Base-by-base conservation (phyloP, 2,329 filamentous ascomycete genomes). In the Corynespora cassiicola region DNA sequence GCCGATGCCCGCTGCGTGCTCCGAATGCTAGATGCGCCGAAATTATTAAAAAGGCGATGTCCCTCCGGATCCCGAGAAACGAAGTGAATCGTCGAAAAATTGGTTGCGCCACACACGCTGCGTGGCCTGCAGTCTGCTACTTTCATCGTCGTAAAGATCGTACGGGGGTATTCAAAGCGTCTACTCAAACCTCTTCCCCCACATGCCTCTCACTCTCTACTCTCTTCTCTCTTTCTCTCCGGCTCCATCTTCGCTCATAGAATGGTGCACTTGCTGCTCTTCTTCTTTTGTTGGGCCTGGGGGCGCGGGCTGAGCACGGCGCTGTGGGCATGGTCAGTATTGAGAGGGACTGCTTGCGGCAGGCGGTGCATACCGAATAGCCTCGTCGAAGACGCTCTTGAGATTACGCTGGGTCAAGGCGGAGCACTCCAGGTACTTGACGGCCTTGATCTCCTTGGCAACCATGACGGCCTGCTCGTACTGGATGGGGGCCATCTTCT, bases 351-450 rank as follows among this genome's bases (percentile, higher is more conserved):
- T 2, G 19, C 5, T 9, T 7, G n/a, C 28, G 14, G 8, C 19
- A 16, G 7, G 31, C 6, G n/a, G n/a, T 24, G 74, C 86, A 58
- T 75, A 97, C 94, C 94, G 86, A 66, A 99, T 99, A 21, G 94
- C 94, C 74, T 96, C 92, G 66, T 99, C 94, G 66, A 99, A 99
- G 31, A 99, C 94, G 62, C 90, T 95, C 85, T 99, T 99, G 58
- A 99, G 74, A 71, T 96, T 96, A 64, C 92, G 81, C 77, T 97
- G 94, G 23, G 94, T 99, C 55, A 99, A 77, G 31, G 94, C 94
- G 35, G 94, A 97, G 75, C 94, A 99, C 75, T 99, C 94, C 26
- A 97, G 81, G 74, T 99, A 99, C 75, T 96, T 97, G 75, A 94
- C 88, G 29, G 94, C 92, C 66, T 84, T 87, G 73, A 99, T 96